Conservation (phyloP, 164 flowering plant genomes). For the Cinnamomum micranthum region DNA sequence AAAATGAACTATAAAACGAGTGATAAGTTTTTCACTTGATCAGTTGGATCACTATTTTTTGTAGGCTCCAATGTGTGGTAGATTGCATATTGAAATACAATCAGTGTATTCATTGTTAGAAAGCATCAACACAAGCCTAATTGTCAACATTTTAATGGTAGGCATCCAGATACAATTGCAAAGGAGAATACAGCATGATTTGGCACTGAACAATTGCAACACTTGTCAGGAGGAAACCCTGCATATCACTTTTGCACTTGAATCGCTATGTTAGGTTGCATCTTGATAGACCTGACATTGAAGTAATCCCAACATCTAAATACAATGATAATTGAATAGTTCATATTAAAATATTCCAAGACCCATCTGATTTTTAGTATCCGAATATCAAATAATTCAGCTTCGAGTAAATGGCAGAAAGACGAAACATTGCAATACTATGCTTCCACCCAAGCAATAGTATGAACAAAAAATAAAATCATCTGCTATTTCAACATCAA, state of each 20-base stretch:
- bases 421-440: background rate
- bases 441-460: background rate
- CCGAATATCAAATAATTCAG: too few relatives aligned
- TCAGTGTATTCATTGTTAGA: background rate
- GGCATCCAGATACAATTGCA: background rate
- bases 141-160: background rate
- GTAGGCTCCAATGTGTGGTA: background rate
- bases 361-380: background rate
- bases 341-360: background rate
- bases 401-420: background rate
- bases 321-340: too few relatives aligned
- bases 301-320: background rate
- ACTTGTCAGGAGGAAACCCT: background rate
- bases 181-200: background rate
- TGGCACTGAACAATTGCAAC: background rate
- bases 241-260: background rate
- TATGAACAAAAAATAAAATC: too few relatives aligned
- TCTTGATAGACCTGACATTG: background rate
- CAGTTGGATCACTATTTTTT: background rate
- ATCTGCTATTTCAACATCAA: background rate
- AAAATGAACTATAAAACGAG: background rate
- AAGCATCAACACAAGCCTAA: background rate
- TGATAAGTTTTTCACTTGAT: background rate
- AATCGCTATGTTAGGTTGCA: background rate
- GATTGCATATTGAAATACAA: background rate